Conservation (phyloP, 768 basidiomycete species). For the Lentinus brumalis region DNA sequence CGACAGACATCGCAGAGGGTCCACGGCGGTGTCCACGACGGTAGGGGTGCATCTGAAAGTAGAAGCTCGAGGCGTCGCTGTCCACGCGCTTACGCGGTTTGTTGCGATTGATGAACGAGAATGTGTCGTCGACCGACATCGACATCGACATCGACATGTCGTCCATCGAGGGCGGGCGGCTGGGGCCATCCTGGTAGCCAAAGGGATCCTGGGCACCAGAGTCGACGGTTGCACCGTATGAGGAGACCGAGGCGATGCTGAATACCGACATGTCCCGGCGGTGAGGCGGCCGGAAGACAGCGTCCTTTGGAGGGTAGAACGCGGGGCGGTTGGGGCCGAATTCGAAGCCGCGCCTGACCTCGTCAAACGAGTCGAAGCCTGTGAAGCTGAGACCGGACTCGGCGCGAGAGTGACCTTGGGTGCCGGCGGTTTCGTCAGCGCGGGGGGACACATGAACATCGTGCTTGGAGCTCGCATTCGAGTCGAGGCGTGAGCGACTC, state of each 20-base stretch:
- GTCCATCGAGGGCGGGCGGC: slow-evolving; percentile 60
- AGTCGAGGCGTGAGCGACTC: slow-evolving; percentile 39
- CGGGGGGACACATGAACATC: slow-evolving; percentile 31
- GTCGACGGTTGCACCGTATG: slow-evolving; percentile 70
- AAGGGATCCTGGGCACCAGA: slow-evolving; percentile 71
- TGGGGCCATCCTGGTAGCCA: slow-evolving; percentile 54
- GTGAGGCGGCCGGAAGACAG: slow-evolving; percentile 37
- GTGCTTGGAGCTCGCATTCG: slow-evolving; percentile 46
- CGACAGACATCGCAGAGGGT: slow-evolving; percentile 53
- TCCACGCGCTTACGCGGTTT: slow-evolving; percentile 58
- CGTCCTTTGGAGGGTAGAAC: slow-evolving; percentile 60
- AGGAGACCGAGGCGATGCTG: slow-evolving; percentile 80
- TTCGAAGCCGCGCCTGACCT: slow-evolving; percentile 79
- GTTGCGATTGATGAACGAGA: slow-evolving; percentile 54
- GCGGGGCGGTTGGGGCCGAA: slow-evolving; percentile 61
- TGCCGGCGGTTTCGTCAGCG: slow-evolving; percentile 39
- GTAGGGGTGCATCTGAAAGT: slow-evolving; percentile 51
- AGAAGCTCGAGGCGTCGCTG: slow-evolving; percentile 79
- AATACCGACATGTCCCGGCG: slow-evolving; percentile 58
- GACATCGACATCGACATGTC: slow-evolving; percentile 47
- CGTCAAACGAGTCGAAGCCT: slow-evolving; percentile 75
- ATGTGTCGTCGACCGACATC: slow-evolving; percentile 66
- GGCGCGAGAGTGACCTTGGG: slow-evolving; percentile 36
- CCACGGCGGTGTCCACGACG: slow-evolving; percentile 57
- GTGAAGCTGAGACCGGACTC: slow-evolving; percentile 64